These are phyloP conservation scores for Xylaria sp. DNA, from an alignment of 2,329 filamentous ascomycete species.

Conservation along the genomic window DNA sequence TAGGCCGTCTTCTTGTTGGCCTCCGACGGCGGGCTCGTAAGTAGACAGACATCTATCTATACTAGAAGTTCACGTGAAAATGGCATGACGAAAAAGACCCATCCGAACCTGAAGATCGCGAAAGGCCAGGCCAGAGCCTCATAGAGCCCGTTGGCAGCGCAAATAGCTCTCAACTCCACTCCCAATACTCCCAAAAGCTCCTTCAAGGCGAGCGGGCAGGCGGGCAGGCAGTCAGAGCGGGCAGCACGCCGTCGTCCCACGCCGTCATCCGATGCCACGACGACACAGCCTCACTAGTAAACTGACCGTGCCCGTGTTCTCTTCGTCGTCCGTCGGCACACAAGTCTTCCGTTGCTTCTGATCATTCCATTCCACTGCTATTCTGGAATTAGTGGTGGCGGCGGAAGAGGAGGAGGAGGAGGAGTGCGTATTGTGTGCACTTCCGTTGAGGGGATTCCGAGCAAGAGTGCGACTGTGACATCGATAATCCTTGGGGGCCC, in stretches of 20 bases:
- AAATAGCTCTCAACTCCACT: background rate
- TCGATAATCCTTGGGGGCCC: slow-evolving; percentile 15
- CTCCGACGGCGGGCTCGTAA: slow-evolving; percentile 58
- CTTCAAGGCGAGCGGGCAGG: no score
- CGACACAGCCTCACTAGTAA: slow-evolving; percentile 44
- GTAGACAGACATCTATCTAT: no score
- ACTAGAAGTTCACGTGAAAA: slow-evolving; percentile 63
- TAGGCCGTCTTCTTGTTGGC: slow-evolving; percentile 59
- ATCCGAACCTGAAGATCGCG: slow-evolving; percentile 56
- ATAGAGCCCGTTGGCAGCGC: slow-evolving; percentile 59
- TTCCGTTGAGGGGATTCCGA: no score
- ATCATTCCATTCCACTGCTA: slow-evolving; percentile 28
- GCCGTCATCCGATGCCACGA: slow-evolving; percentile 61
- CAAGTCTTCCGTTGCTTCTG: slow-evolving; percentile 30
- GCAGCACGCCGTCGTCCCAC: background rate
- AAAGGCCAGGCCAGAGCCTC: slow-evolving; percentile 64
- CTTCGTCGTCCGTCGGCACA: slow-evolving; percentile 33
- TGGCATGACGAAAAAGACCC: slow-evolving; percentile 61
- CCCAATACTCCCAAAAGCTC: no score
- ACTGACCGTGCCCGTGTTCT: slow-evolving; percentile 9
- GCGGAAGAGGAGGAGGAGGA: no score
- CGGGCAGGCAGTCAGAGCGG: background rate
- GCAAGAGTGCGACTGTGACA: slow-evolving; percentile 50
- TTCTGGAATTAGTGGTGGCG: slow-evolving; percentile 39
- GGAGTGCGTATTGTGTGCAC: no score